Evolutionary conservation across 495 filamentous ascomycete species (phyloP), one percentile per base, ranked within the genome.

Genomic region (Saxophila tyrrhenica): DNA sequence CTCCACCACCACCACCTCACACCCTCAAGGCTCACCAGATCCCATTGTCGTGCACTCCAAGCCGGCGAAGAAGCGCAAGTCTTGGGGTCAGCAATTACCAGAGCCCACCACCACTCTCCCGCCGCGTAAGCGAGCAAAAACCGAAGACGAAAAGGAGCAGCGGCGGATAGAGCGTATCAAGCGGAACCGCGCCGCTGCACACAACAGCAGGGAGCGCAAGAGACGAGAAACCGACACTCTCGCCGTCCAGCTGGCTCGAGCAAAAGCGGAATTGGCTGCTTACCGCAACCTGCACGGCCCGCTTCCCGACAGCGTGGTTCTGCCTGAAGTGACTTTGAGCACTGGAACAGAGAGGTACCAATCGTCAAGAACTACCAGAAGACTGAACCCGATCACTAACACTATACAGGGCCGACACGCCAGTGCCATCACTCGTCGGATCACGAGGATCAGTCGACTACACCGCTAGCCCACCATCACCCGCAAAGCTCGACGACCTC

Each of bases 61-160:
- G 39, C 59, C 54, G 45, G 59, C 76, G 39, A 97, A 96, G 82
- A 98, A 98, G 78, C 78, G 92, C 69, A 98, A 97, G 75, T 95
- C 91, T 55, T 98, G 92, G 92, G 92, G 92, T 60, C 92, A 98
- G 72, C 86, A 94, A 72, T 82, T 98, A 44, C 92, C 92, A 22
- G 87, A 87, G 62, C 92, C 92, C 20, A 98, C 92, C 78, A 98
- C 92, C 39, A 95, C 94, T 62, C 79, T 98, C 24, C 92, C 92
- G 60, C 92, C 92, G 53, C 82, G 91, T 54, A 98, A 98, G 79
- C 89, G 92, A 55, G 92, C 92, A 62, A 98, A 96, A 79, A 98
- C 92, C 24, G 89, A 67, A 52, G 92, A 95, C 66, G 92, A 98
- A 70, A 98, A 98, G 71, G 92, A 97, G 71, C 92, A 98, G 70